phyloP scores from a whole-genome alignment of 2,329 filamentous ascomycete genomes.

The Trichophyton equinum region DNA sequence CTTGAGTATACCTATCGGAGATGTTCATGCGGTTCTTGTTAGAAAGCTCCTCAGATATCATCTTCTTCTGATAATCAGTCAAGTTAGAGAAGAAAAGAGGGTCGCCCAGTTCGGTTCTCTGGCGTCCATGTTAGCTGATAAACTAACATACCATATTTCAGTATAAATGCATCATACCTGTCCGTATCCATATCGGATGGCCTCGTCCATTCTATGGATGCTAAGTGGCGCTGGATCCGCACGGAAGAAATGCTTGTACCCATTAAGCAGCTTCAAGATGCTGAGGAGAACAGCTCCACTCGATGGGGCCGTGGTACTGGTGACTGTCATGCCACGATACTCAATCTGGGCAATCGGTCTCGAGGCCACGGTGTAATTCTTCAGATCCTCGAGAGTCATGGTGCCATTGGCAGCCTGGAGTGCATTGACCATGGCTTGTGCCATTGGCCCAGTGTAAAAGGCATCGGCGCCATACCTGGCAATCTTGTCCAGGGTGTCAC shows the following conservation, averaged over 20 bases:
- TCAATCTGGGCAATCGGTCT: conserved; percentile 51
- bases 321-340: conserved; percentile 60
- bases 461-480: conserved; percentile 58
- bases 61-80: conserved; percentile 49
- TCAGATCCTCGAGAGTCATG: conserved; percentile 69
- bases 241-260: conserved; percentile 53
- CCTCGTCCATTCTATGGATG: conserved; percentile 73
- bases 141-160: not conserved
- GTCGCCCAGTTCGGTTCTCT: conserved; percentile 69
- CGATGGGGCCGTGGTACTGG: conserved; percentile 55
- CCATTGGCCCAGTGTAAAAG: conserved; percentile 62
- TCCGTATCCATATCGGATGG: conserved; percentile 80
- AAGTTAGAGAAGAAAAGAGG: conserved; percentile 59
- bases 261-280: conserved; percentile 71
- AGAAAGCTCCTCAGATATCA: conserved; percentile 53
- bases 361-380: conserved; percentile 56
- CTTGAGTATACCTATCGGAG: conserved; percentile 56
- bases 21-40: conserved; percentile 53
- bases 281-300: conserved; percentile 64
- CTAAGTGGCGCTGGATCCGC: conserved; percentile 50
- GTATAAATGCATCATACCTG: conserved; percentile 23
- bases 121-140: conserved; percentile 12
- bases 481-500: conserved; percentile 64
- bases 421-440: conserved; percentile 58
- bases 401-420: conserved; percentile 62